Percentiles rank a stretch among this genome's conserved stretches.
Conservation (phyloP, 1,284 basidiomycete species). For the Cutaneotrichosporon cutaneum region DNA sequence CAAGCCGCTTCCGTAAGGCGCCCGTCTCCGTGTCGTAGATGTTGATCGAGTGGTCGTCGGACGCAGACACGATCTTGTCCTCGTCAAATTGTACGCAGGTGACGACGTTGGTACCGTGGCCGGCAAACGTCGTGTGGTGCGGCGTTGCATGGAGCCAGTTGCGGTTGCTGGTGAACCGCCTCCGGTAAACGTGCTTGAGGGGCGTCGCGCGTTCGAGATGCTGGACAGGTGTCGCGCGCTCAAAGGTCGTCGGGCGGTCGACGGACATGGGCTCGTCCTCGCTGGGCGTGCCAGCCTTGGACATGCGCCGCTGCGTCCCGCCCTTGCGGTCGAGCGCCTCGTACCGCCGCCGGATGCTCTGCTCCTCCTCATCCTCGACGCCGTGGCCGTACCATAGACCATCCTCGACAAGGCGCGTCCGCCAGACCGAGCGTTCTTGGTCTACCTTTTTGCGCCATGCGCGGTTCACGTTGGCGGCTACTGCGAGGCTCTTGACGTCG, state of each 20-base stretch:
- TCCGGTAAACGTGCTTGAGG: conserved; percentile 47
- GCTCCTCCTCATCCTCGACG: conserved; percentile 50
- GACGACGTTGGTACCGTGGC: conserved; percentile 84
- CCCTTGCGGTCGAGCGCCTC: conserved; percentile 37
- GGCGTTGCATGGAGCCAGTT: conserved; percentile 53
- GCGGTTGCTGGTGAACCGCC: conserved; percentile 61
- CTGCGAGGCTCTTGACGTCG: conserved; percentile 37
- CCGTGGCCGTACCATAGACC: conserved; percentile 45
- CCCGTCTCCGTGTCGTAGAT: conserved; percentile 83
- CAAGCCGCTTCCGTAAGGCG: conserved; percentile 66
- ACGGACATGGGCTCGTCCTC: conserved; percentile 38
- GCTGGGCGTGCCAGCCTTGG: conserved; percentile 31
- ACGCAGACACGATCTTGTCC: conserved; percentile 86
- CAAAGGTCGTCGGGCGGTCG: conserved; percentile 1
- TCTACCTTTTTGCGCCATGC: conserved; percentile 50
- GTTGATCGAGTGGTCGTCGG: conserved; percentile 73
- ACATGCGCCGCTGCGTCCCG: neutral
- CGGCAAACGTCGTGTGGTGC: conserved; percentile 72
- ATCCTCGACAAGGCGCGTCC: conserved; percentile 42
- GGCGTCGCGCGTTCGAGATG: conserved; percentile 33
- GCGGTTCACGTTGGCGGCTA: conserved; percentile 40
- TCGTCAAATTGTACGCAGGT: conserved; percentile 91
- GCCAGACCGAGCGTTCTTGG: conserved; percentile 46
- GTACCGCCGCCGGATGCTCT: conserved; percentile 34
- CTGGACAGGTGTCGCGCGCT: neutral